These are phyloP conservation scores for Skeletonema menzelii DNA, from an alignment of 108 stramenopile species.

Conservation along the genomic window DNA sequence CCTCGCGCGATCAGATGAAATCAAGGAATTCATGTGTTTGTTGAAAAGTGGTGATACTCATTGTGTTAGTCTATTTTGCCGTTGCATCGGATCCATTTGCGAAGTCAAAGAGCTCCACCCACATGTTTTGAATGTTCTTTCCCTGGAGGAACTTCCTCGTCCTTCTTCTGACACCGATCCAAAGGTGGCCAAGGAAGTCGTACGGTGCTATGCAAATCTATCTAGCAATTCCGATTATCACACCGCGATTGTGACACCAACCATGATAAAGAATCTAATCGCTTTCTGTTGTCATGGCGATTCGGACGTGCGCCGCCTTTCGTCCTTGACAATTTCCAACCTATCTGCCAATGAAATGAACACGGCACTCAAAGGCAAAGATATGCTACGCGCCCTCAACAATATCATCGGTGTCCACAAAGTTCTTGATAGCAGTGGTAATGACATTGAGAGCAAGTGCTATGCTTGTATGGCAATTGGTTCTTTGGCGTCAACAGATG, in stretches of 20 bases:
- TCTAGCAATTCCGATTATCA: conserved; percentile 59
- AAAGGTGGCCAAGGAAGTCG: conserved; percentile 40
- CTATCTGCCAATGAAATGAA: conserved; percentile 35
- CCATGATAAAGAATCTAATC: conserved; percentile 38
- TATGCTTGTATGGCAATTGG: conserved; percentile 80
- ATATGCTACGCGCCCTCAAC: conserved; percentile 2
- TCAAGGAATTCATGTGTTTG: conserved; percentile 18
- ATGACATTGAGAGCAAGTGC: conserved; percentile 45
- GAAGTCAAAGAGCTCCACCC: conserved; percentile 47
- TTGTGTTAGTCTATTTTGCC: conserved; percentile 48
- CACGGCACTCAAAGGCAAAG: conserved; percentile 22
- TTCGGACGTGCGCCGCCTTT: conserved; percentile 53
- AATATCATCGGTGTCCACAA: conserved; percentile 3
- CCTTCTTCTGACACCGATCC: conserved; percentile 12
- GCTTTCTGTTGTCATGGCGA: conserved; percentile 30
- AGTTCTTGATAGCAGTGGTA: background rate
- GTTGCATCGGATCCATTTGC: conserved; percentile 70
- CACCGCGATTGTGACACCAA: conserved; percentile 40
- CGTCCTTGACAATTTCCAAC: conserved; percentile 60
- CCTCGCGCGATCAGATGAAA: conserved; percentile 47
- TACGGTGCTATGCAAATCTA: conserved; percentile 61
- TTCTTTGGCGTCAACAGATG: conserved; percentile 43
- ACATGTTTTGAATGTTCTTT: conserved; percentile 8
- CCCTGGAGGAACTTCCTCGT: conserved; percentile 20
- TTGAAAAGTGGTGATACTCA: conserved; percentile 19